Base-by-base conservation (phyloP, 2,329 filamentous ascomycete species). In the Xylaria sp. region DNA sequence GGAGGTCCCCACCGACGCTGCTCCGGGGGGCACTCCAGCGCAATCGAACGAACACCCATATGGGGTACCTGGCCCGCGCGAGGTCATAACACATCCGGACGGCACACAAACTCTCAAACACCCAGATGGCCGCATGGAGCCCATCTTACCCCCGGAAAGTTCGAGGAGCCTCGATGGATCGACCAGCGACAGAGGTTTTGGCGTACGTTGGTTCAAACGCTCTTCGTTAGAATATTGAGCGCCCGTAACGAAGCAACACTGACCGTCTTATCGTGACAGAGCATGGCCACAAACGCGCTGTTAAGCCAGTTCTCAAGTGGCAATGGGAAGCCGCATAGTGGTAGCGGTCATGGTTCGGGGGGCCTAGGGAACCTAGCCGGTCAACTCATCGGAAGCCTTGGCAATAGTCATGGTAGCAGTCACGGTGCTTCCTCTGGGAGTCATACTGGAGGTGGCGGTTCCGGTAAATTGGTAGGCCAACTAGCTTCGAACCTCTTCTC, bases 1-100 rank as follows among this genome's bases (percentile, higher is more conserved):
- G 90, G 90, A 92, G n/a, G 85, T 86, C 36, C 90, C 90, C 36
- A 92, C 88, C 15, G 83, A 88, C 66, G 84, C 89, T 58, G 89
- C 87, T 8, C 88, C 87, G 25, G 87, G 89, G 69, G 88, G 82
- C 75, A 89, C 87, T 43, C 89, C 87, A 53, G 85, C 81, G 69
- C 84, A 84, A 65, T 82, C 78, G 61, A 74, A 78, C 68, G 87
- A 90, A 23, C 89, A 91, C 73, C 90, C 89, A 5, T 91, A 90
- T 78, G 87, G 88, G 66, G 81, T 83, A 13, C 87, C 85, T 43
- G 74, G 74, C 60, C 82, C 80, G 50, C 80, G 81, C 61, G 82
- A 88, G 77, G 80, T 89, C 72, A 89, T 89, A 77, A 89, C 86
- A 48, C 87, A 90, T 74, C 84, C 86, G 10, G 88, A 90, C 78